Conservation (phyloP, 305 asterid species). For the Solanum hybrid region DNA sequence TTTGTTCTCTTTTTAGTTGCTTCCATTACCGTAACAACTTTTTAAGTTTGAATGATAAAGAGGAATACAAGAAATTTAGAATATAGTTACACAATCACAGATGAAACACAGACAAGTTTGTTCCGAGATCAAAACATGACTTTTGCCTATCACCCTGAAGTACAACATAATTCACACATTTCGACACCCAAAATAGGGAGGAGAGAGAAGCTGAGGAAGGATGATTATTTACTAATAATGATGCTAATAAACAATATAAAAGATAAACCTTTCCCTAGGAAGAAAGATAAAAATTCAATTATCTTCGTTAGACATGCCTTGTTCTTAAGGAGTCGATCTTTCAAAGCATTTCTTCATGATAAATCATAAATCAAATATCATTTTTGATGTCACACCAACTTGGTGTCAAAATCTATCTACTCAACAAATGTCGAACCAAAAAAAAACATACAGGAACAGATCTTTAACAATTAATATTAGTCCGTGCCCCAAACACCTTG, state of each 20-base stretch:
- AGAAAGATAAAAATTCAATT: not conserved
- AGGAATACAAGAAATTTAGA: not conserved
- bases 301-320: not conserved
- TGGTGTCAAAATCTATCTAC: not conserved
- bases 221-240: not conserved
- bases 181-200: not conserved
- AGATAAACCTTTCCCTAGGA: not conserved
- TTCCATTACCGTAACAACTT: not conserved
- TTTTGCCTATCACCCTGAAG: not conserved
- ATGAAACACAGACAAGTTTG: not conserved
- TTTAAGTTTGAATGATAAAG: not conserved
- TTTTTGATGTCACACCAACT: not conserved
- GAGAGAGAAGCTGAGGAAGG: not conserved
- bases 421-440: not conserved
- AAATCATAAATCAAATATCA: not conserved
- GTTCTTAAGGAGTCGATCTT: not conserved
- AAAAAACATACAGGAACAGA: not conserved
- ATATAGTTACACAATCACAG: not conserved
- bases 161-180: not conserved
- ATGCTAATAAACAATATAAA: not conserved
- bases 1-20: not conserved
- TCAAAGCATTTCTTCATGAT: not conserved
- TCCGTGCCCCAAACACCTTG: not conserved
- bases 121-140: not conserved
- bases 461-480: not conserved